Percentiles rank a stretch among this genome's conserved stretches.
These are phyloP conservation scores for Maudiozyma barnettii DNA, from an alignment of 805 yeast genomes.

Conservation along the genomic window DNA sequence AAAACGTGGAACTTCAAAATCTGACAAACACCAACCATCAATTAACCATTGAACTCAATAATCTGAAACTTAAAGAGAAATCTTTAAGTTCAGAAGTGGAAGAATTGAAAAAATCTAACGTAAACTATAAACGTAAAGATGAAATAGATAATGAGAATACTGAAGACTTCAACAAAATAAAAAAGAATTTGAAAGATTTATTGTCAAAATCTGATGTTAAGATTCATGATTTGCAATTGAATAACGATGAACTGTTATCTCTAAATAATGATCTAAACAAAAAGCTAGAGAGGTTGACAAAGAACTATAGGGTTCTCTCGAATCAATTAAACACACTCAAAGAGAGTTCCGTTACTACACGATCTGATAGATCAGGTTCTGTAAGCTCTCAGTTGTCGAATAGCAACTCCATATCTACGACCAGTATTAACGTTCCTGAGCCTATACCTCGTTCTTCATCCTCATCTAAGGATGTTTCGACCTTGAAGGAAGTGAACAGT, in stretches of 20 bases:
- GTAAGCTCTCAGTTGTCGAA: conserved; percentile 21
- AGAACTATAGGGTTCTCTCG: conserved; percentile 56
- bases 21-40: conserved; percentile 35
- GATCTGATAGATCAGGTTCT: conserved; percentile 32
- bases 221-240: conserved; percentile 44
- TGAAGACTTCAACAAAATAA: conserved; percentile 25
- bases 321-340: conserved; percentile 45
- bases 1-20: conserved; percentile 61
- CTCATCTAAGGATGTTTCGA: conserved; percentile 6
- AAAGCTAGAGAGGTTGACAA: conserved; percentile 59
- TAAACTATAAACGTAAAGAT: conserved; percentile 22
- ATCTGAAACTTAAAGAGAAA: conserved; percentile 32
- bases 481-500: not conserved
- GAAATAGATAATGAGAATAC: conserved; percentile 22
- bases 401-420: conserved; percentile 2
- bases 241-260: conserved; percentile 45
- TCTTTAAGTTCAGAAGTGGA: conserved; percentile 24
- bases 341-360: conserved; percentile 13
- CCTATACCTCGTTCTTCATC: conserved; percentile 12
- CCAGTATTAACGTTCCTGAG: conserved; percentile 5
- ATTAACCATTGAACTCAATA: conserved; percentile 31
- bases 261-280: conserved; percentile 58
- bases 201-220: conserved; percentile 42
- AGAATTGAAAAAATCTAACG: conserved; percentile 24
- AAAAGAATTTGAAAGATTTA: conserved; percentile 41